These are phyloP conservation scores for Salix exigua DNA, from an alignment of 345 rosid species.

Conservation along the genomic window DNA sequence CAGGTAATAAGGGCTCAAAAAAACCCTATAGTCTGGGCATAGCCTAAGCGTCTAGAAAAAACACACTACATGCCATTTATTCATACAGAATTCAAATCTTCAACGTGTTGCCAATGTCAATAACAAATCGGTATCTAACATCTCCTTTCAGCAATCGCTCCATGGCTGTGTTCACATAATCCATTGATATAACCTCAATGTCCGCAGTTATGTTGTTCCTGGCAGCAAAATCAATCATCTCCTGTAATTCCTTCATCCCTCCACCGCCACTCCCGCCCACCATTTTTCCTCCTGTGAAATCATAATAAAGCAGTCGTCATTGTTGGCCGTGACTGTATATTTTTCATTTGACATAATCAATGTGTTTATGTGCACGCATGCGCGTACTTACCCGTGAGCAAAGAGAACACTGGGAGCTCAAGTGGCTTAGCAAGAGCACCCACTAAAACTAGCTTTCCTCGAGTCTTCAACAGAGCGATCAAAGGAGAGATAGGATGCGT, in stretches of 20 bases:
- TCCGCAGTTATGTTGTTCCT: background rate
- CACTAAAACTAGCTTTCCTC: background rate
- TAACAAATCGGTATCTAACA: no score
- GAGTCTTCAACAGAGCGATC: background rate
- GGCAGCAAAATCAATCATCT: constrained; percentile 6
- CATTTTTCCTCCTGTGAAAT: background rate
- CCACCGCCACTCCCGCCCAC: background rate
- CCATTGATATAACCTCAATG: background rate
- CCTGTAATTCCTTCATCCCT: constrained; percentile 5
- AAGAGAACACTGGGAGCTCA: background rate
- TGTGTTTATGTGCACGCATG: no score
- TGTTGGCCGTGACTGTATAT: no score
- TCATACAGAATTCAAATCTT: background rate
- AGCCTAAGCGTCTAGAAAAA: no score
- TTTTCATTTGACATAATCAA: no score
- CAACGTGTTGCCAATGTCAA: background rate
- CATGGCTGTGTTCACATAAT: constrained; percentile 13
- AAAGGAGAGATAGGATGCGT: background rate
- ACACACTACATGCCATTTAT: background rate
- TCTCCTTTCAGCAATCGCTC: background rate
- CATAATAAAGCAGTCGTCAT: no score
- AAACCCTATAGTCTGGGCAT: no score
- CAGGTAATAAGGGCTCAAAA: no score
- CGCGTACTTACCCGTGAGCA: background rate
- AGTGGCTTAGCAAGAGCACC: background rate